Base-by-base conservation (phyloP, 1,139 yeast genomes). In the Suhomyces terraborum region DNA sequence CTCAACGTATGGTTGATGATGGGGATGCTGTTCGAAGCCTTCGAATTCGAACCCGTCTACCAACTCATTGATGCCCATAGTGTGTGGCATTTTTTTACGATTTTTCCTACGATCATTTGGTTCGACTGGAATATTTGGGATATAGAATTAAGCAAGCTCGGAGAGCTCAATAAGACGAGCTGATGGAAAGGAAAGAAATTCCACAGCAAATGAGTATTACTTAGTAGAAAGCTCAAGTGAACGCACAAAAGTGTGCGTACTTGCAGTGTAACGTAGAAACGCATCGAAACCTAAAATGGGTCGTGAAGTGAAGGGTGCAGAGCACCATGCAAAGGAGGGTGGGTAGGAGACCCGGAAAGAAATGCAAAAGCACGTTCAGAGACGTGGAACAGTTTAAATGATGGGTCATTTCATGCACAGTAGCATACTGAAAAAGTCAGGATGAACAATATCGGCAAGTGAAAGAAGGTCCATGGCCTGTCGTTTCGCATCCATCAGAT, bases 111-210 rank as follows among this genome's bases (percentile, higher is more conserved):
- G 13, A 47, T 69, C 6, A 52, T 73, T 7, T 73, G 77, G 78
- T 71, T 60, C 47, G 77, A 72, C 46, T 73, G 78, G 78, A 70
- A 69, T 45, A 60, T 72, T n/a, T 73, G 78, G 78, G 78, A 73
- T 46, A 46, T 73, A 35, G 77, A 73, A 49, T 50, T 69, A 50
- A 49, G 56, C 46, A 66, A 58, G 44, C 37, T 45, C 19, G 50
- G 40, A 13, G 40, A 43, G 31, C 32, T 41, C 20, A 38, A 38
- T 38, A 52, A 51, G 37, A 29, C 45, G 13, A 50, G 33, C 41
- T 52, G 46, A 18, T 10, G 8, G 17, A 21, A 17, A 18, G 8
- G 24, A 20, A 19, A 30, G 13, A n/a, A 17, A 10, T 18, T 18
- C 32, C 18, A 18, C 20, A 24, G 16, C 27, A 24, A 12, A 24